Percentiles rank a stretch among this genome's conserved stretches.
phyloP scores from a whole-genome alignment of 2,329 filamentous ascomycete species.

The Fusarium pseudograminearum region DNA sequence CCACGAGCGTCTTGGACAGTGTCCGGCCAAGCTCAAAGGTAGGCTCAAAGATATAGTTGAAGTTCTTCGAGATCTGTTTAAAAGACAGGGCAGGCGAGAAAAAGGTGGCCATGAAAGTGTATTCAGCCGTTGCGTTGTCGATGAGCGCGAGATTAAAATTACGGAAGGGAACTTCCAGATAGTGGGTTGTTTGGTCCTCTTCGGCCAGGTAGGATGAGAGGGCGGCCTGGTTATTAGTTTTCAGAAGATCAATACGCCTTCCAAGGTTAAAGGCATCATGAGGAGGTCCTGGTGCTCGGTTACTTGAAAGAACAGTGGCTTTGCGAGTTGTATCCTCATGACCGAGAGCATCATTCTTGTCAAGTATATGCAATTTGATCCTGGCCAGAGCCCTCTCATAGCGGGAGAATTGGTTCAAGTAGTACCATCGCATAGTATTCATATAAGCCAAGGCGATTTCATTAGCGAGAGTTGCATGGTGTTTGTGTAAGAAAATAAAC shows the following conservation, averaged over 20 bases:
- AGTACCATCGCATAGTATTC: slow-evolving; percentile 99
- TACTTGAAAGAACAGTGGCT: slow-evolving; percentile 66
- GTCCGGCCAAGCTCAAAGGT: slow-evolving; percentile 86
- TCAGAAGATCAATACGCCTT: slow-evolving; percentile 84
- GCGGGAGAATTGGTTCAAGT: slow-evolving; percentile 87
- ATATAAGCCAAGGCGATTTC: slow-evolving; percentile 95
- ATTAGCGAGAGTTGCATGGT: slow-evolving; percentile 84
- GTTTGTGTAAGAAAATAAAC: slow-evolving; percentile 84
- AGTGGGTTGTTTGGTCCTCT: slow-evolving; percentile 86
- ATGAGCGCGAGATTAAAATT: slow-evolving; percentile 95
- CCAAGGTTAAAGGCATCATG: slow-evolving; percentile 93
- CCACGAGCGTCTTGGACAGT: slow-evolving; percentile 80
- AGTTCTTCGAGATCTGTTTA: slow-evolving; percentile 82
- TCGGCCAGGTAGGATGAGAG: slow-evolving; percentile 91
- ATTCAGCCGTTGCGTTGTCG: slow-evolving; percentile 95
- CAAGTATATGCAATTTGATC: slow-evolving; percentile 83
- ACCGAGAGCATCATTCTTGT: slow-evolving; percentile 85
- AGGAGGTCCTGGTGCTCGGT: slow-evolving; percentile 63
- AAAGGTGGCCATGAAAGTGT: slow-evolving; percentile 91
- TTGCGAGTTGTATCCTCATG: slow-evolving; percentile 79
- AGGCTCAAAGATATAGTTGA: slow-evolving; percentile 88
- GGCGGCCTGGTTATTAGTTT: slow-evolving; percentile 77
- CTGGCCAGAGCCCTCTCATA: slow-evolving; percentile 88
- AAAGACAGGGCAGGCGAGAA: slow-evolving; percentile 84
- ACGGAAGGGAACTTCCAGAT: slow-evolving; percentile 89